Evolutionary conservation across 225 moss, liverwort and hornwort genomes (phyloP).

Genomic region (Physcomitrium patens): DNA sequence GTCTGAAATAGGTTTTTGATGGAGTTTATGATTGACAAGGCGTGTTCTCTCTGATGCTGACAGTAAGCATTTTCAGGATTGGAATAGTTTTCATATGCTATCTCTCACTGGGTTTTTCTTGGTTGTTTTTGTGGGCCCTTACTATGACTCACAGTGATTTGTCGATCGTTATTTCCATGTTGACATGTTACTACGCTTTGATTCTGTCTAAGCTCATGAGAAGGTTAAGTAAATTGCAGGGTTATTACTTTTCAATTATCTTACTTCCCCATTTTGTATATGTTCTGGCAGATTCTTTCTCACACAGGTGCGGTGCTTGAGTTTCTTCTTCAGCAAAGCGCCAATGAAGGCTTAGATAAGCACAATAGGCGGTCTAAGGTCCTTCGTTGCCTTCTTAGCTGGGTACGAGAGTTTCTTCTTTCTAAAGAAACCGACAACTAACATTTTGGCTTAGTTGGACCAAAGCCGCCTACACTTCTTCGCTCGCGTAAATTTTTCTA

Average conservation of each 20-base stretch:
- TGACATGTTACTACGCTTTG: too few relatives aligned
- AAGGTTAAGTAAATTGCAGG: neutral
- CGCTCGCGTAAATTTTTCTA: neutral
- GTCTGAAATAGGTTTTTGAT: neutral
- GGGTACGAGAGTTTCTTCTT: constrained; percentile 53
- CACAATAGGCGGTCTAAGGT: constrained; percentile 81
- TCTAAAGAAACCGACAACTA: too few relatives aligned
- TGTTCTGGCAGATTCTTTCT: constrained; percentile 73
- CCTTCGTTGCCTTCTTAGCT: constrained; percentile 92
- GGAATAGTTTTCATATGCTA: neutral
- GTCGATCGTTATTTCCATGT: too few relatives aligned
- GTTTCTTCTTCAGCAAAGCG: constrained; percentile 82
- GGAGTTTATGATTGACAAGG: constrained; percentile 3
- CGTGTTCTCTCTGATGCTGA: constrained; percentile 5
- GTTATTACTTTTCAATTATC: constrained; percentile 7
- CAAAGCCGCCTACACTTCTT: neutral
- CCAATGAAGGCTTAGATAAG: constrained; percentile 65
- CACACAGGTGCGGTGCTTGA: constrained; percentile 89
- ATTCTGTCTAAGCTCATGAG: too few relatives aligned
- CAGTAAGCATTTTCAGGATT: constrained; percentile 19
- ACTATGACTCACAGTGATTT: neutral
- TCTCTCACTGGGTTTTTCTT: too few relatives aligned
- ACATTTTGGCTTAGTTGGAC: too few relatives aligned
- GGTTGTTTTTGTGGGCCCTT: neutral
- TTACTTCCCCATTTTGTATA: constrained; percentile 26